phyloP scores from a whole-genome alignment of 306 rosid species.

The Gynostemma pentaphyllum region DNA sequence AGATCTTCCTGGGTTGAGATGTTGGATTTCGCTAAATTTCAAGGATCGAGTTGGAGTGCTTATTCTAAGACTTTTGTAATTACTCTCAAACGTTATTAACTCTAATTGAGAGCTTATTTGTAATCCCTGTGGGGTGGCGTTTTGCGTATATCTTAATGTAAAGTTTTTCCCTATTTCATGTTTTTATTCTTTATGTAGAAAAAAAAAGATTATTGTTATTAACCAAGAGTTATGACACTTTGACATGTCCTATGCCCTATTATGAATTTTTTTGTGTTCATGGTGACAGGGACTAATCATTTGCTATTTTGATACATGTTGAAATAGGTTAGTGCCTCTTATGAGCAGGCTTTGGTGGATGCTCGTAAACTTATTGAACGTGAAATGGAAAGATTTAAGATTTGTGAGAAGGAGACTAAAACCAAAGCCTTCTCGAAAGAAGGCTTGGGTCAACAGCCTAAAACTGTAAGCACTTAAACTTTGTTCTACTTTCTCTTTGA shows the following conservation, averaged over 20 bases:
- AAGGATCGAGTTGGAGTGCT: no score
- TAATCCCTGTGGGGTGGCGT: no score
- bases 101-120: no score
- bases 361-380: conserved; percentile 92
- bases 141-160: no score
- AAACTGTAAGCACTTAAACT: conserved; percentile 56
- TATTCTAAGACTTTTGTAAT: no score
- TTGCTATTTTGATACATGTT: conserved; percentile 22
- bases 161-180: no score
- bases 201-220: background rate
- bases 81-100: no score
- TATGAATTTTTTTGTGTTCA: background rate
- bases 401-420: conserved; percentile 95
- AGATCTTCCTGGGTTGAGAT: no score
- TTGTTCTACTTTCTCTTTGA: background rate
- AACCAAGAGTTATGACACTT: background rate
- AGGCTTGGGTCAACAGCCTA: conserved; percentile 95
- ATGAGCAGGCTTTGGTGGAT: conserved; percentile 95
- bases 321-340: conserved; percentile 91
- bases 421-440: conserved; percentile 97
- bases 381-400: conserved; percentile 96
- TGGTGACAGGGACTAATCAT: conserved; percentile 18
- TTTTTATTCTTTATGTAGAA: background rate
- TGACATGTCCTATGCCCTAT: background rate
- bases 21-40: no score